Evolutionary conservation across 2,329 filamentous ascomycete genomes (phyloP).

Genomic region (Penicillium sp.): DNA sequence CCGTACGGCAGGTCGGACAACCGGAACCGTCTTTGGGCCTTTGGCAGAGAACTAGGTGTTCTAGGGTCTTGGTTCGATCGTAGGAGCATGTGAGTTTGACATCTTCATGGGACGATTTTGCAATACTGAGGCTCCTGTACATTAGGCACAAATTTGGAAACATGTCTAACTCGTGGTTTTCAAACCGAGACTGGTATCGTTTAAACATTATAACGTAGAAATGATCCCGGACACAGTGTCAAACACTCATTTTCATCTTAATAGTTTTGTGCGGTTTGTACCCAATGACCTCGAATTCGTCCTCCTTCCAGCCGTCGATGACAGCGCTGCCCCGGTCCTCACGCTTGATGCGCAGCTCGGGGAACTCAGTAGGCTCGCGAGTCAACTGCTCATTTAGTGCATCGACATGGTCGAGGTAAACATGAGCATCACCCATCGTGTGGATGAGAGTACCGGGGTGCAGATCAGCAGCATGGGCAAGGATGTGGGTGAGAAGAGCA

Average conservation of each 20-base stretch:
- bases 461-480: slow-evolving; percentile 80
- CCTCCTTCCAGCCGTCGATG: slow-evolving; percentile 84
- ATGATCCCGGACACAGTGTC: slow-evolving; percentile 8
- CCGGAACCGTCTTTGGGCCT: too few relatives aligned
- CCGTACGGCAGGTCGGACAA: too few relatives aligned
- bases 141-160: slow-evolving; percentile 1
- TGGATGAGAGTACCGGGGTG: slow-evolving; percentile 84
- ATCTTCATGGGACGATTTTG: too few relatives aligned
- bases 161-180: neutral
- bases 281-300: slow-evolving; percentile 81
- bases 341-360: slow-evolving; percentile 66
- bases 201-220: slow-evolving; percentile 12
- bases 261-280: slow-evolving; percentile 91
- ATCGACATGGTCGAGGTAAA: slow-evolving; percentile 89
- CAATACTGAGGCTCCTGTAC: too few relatives aligned
- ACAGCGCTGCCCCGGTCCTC: slow-evolving; percentile 71
- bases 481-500: slow-evolving; percentile 89
- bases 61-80: too few relatives aligned
- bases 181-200: slow-evolving; percentile 15
- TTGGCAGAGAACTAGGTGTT: too few relatives aligned
- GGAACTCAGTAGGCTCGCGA: slow-evolving; percentile 76
- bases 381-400: slow-evolving; percentile 75
- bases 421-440: slow-evolving; percentile 97
- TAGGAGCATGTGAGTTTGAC: too few relatives aligned
- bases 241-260: slow-evolving; percentile 98